phyloP scores from a whole-genome alignment of 1,284 basidiomycete genomes.

The Cutaneotrichosporon sp. region DNA sequence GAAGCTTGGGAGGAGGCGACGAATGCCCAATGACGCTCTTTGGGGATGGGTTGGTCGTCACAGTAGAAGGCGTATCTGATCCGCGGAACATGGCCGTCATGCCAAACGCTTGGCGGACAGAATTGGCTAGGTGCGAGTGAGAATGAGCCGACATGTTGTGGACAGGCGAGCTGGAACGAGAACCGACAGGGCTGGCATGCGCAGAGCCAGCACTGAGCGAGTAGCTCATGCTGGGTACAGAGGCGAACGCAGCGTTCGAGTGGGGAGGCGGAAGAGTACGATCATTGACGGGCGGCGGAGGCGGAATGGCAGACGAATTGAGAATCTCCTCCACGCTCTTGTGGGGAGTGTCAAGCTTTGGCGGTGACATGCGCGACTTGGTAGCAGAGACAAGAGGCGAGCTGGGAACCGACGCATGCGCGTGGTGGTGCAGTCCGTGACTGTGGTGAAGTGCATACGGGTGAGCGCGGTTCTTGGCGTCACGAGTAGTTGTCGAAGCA shows the following conservation, averaged over 20 bases:
- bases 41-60: slow-evolving; percentile 29
- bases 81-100: slow-evolving; percentile 76
- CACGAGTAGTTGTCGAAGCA: slow-evolving; percentile 45
- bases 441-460: slow-evolving; percentile 38
- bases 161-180: slow-evolving; percentile 45
- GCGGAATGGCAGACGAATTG: slow-evolving; percentile 49
- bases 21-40: slow-evolving; percentile 30
- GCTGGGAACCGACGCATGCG: slow-evolving; percentile 41
- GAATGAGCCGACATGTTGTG: slow-evolving; percentile 24
- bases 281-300: slow-evolving; percentile 40
- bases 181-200: slow-evolving; percentile 45
- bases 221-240: slow-evolving; percentile 37
- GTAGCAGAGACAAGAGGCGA: slow-evolving; percentile 39
- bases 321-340: slow-evolving; percentile 54
- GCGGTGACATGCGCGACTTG: slow-evolving; percentile 45
- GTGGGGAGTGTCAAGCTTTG: slow-evolving; percentile 33
- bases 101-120: slow-evolving; percentile 75
- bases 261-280: slow-evolving; percentile 49
- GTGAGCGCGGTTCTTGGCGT: slow-evolving; percentile 50
- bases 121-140: slow-evolving; percentile 54
- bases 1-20: slow-evolving; percentile 36
- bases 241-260: slow-evolving; percentile 35
- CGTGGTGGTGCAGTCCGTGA: slow-evolving; percentile 16
- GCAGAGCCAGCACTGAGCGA: slow-evolving; percentile 47
- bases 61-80: slow-evolving; percentile 21